phyloP scores from a whole-genome alignment of 1,284 basidiomycete genomes.

The Vanrija sp. region DNA sequence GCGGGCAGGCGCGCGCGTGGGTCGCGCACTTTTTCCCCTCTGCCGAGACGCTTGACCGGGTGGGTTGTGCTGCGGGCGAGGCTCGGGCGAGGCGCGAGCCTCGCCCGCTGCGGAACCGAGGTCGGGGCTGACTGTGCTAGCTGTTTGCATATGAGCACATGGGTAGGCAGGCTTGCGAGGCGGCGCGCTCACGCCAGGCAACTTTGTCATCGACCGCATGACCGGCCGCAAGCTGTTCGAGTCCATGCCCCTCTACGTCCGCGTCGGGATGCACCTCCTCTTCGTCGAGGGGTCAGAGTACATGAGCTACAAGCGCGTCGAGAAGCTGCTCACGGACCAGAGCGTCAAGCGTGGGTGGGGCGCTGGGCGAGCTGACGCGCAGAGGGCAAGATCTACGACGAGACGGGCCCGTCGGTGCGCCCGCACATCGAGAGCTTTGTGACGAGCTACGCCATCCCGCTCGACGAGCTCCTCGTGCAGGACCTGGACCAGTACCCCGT shows the following conservation, averaged over 20 bases:
- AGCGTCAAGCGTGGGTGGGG: constrained; percentile 57
- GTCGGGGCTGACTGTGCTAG: too few relatives aligned
- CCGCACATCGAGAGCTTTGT: constrained; percentile 68
- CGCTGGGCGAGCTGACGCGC: neutral
- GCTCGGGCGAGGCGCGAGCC: too few relatives aligned
- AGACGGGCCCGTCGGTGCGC: constrained; percentile 41
- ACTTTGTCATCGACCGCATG: constrained; percentile 61
- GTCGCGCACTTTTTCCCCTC: constrained; percentile 39
- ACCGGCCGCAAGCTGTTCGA: constrained; percentile 66
- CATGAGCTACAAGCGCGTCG: constrained; percentile 57
- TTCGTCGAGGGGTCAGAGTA: constrained; percentile 59
- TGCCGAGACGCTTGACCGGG: constrained; percentile 37
- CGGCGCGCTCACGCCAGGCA: constrained; percentile 51
- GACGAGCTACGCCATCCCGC: constrained; percentile 62
- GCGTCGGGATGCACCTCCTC: constrained; percentile 70
- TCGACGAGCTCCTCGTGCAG: constrained; percentile 63
- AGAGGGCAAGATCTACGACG: constrained; percentile 51
- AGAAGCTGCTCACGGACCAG: constrained; percentile 61
- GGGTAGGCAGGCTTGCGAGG: constrained; percentile 28
- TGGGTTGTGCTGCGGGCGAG: constrained; percentile 20
- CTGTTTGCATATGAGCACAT: constrained; percentile 45
- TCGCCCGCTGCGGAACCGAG: too few relatives aligned
- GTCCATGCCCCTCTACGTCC: constrained; percentile 66
- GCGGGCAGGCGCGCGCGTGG: constrained; percentile 28
- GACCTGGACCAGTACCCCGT: constrained; percentile 59